Percentiles rank a stretch among this genome's conserved stretches.
These are phyloP conservation scores for Aegilops speltoides DNA, from an alignment of 176 grass and related monocot genomes.

Conservation along the genomic window DNA sequence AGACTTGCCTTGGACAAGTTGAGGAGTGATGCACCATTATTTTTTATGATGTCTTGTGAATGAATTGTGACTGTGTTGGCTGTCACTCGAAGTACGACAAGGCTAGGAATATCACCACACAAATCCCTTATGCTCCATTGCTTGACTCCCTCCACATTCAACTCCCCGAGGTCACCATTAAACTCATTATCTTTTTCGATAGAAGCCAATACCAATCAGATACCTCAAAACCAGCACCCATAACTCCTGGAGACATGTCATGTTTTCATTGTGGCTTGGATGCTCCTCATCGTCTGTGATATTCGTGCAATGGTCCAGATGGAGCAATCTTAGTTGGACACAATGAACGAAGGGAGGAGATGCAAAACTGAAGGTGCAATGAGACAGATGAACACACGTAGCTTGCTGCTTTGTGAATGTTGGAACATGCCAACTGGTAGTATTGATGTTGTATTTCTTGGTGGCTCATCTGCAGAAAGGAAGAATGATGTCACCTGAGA, in stretches of 20 bases:
- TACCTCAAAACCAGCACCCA: not conserved
- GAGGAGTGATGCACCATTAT: too few relatives aligned
- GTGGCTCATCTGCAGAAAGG: not conserved
- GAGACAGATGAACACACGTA: not conserved
- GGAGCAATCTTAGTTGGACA: constrained; percentile 9
- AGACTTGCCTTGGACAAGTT: too few relatives aligned
- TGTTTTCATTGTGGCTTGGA: not conserved
- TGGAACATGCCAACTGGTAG: not conserved
- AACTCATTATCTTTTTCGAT: not conserved
- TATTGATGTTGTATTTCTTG: not conserved
- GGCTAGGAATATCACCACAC: not conserved
- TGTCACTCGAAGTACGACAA: constrained; percentile 13
- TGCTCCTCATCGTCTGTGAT: not conserved
- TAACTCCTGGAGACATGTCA: not conserved
- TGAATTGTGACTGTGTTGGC: too few relatives aligned
- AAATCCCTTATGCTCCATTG: not conserved
- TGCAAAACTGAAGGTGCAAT: constrained; percentile 5
- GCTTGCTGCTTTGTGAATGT: not conserved
- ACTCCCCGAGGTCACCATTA: constrained; percentile 3
- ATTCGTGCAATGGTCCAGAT: not conserved
- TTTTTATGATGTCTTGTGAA: too few relatives aligned
- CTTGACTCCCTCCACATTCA: not conserved
- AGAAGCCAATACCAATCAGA: not conserved
- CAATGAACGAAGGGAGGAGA: not conserved
- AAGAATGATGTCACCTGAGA: constrained; percentile 22